Conservation (phyloP, 2,329 filamentous ascomycete genomes). For the Alternaria sp. region DNA sequence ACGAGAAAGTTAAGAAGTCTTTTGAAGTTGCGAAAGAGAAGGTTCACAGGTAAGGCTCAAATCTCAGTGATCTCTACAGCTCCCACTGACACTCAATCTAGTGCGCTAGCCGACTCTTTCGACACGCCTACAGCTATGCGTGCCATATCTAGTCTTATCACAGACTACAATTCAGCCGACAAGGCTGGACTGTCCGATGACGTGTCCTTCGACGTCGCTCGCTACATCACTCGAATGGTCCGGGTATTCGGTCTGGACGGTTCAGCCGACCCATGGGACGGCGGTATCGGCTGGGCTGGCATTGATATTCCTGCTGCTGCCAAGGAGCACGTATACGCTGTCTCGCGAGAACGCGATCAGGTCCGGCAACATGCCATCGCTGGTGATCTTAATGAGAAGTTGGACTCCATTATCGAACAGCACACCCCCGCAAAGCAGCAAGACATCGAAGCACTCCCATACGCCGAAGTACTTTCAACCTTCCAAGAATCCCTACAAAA, state of each 20-base stretch:
- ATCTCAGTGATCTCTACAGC: background rate
- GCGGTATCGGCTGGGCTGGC: conserved; percentile 69
- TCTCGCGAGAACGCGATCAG: conserved; percentile 65
- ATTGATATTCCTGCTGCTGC: conserved; percentile 68
- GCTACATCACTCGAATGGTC: conserved; percentile 84
- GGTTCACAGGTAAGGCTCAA: conserved; percentile 55
- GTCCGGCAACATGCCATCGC: conserved; percentile 65
- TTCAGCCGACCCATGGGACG: conserved; percentile 55
- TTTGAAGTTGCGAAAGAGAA: conserved; percentile 64
- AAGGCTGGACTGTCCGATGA: conserved; percentile 53
- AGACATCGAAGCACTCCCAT: conserved; percentile 50
- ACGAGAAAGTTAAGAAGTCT: conserved; percentile 56
- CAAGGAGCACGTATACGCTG: conserved; percentile 67
- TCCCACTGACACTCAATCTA: background rate
- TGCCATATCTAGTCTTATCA: conserved; percentile 78
- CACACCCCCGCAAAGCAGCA: conserved; percentile 40
- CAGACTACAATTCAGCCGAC: conserved; percentile 71
- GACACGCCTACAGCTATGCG: conserved; percentile 84
- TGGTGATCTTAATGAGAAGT: conserved; percentile 42
- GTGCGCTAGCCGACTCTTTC: conserved; percentile 82
- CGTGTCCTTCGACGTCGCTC: conserved; percentile 65
- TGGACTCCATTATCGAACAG: conserved; percentile 52
- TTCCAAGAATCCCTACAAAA: conserved; percentile 69
- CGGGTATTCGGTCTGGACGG: conserved; percentile 84
- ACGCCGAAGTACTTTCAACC: conserved; percentile 58